These are phyloP conservation scores for Xylaria acuta DNA, from an alignment of 495 filamentous ascomycete genomes.

Conservation along the genomic window DNA sequence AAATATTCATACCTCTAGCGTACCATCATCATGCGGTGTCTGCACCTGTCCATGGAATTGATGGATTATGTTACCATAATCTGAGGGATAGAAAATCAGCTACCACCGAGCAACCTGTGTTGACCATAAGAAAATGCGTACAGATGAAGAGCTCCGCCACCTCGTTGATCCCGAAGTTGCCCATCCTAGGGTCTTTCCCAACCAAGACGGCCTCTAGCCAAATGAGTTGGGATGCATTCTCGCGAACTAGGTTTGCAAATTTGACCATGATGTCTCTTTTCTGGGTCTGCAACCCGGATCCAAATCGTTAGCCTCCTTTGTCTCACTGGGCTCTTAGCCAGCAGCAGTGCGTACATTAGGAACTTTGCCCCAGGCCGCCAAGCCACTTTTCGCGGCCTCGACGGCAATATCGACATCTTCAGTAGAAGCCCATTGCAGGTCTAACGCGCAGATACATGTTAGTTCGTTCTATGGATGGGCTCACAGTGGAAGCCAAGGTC, in stretches of 20 bases:
- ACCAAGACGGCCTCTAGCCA: constrained; percentile 48
- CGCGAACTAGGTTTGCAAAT: constrained; percentile 56
- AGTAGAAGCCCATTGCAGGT: constrained; percentile 20
- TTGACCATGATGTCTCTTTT: constrained; percentile 57
- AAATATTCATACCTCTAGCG: constrained; percentile 25
- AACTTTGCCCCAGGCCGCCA: constrained; percentile 62
- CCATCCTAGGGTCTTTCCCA: constrained; percentile 19
- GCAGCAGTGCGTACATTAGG: constrained; percentile 1
- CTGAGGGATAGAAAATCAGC: constrained; percentile 35
- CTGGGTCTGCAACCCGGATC: constrained; percentile 39
- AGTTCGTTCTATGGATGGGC: neutral
- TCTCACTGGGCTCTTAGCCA: no score
- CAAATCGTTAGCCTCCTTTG: neutral
- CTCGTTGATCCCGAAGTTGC: constrained; percentile 11
- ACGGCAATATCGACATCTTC: constrained; percentile 65
- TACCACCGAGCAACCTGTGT: constrained; percentile 30
- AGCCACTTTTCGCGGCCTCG: constrained; percentile 63
- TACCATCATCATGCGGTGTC: constrained; percentile 30
- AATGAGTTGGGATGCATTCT: constrained; percentile 56
- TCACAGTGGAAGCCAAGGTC: neutral
- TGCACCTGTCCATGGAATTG: constrained; percentile 24
- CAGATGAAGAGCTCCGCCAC: constrained; percentile 56
- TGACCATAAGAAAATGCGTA: constrained; percentile 38
- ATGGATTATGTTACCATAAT: constrained; percentile 28
- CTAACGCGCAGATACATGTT: neutral